Conservation (phyloP, 2,329 filamentous ascomycete species). For the Xylaria sp. region DNA sequence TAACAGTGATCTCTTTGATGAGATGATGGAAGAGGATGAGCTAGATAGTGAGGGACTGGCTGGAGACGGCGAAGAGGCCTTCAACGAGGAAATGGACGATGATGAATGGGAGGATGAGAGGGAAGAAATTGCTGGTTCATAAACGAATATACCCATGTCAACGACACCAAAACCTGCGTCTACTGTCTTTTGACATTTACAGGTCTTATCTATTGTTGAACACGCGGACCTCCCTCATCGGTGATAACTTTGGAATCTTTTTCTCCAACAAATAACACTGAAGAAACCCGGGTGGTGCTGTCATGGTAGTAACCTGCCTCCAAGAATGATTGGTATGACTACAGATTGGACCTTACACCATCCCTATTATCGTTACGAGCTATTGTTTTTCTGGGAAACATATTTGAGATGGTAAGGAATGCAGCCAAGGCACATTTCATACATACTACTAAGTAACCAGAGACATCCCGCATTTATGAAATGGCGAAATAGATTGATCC, state of each 20-base stretch:
- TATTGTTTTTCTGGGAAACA: not conserved
- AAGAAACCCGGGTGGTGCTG: too few species aligned
- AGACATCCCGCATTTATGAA: not conserved
- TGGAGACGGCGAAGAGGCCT: constrained; percentile 62
- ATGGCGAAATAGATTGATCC: not conserved
- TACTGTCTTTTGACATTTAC: constrained; percentile 5
- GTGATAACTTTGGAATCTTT: too few species aligned
- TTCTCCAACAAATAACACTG: too few species aligned
- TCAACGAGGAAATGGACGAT: constrained; percentile 62
- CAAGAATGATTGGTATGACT: constrained; percentile 1
- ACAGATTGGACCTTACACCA: not conserved
- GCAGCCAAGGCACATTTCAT: not conserved
- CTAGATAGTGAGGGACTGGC: constrained; percentile 64
- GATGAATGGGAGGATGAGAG: constrained; percentile 65
- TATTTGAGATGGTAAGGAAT: not conserved
- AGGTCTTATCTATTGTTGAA: constrained; percentile 39
- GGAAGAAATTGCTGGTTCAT: constrained; percentile 46
- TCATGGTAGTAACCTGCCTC: constrained; percentile 38
- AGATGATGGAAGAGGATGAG: constrained; percentile 62
- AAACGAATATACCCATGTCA: constrained; percentile 32
- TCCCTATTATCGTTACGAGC: not conserved
- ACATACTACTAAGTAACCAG: not conserved
- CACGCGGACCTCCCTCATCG: constrained; percentile 55
- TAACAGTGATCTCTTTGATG: constrained; percentile 53
- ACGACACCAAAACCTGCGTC: not conserved